Percentiles rank a stretch among this genome's conserved stretches.
These are phyloP conservation scores for Saccharomyces hybrid DNA, from an alignment of 1,139 yeast genomes.

Conservation along the genomic window DNA sequence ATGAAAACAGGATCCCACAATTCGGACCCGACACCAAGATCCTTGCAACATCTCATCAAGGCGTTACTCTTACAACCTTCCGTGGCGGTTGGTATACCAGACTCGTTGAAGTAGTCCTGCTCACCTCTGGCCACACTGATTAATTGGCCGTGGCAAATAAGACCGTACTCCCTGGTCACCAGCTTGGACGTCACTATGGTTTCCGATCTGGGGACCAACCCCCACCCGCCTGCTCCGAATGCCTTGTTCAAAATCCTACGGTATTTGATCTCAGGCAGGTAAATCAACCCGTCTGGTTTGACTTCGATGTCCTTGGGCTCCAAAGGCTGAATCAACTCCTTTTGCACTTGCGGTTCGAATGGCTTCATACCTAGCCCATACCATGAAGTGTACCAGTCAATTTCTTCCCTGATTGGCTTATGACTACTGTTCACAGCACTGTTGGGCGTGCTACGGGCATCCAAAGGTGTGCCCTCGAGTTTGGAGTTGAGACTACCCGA, in stretches of 20 bases:
- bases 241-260: constrained; percentile 81
- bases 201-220: constrained; percentile 87
- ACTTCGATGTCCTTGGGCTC: constrained; percentile 73
- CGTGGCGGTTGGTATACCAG: constrained; percentile 88
- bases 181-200: constrained; percentile 59
- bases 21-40: constrained; percentile 92
- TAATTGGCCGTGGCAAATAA: constrained; percentile 78
- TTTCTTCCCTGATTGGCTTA: constrained; percentile 1
- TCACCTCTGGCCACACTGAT: constrained; percentile 95
- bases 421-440: background rate
- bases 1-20: constrained; percentile 95
- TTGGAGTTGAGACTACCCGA: background rate
- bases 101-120: constrained; percentile 82
- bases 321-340: constrained; percentile 53
- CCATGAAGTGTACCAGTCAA: constrained; percentile 69
- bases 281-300: constrained; percentile 89
- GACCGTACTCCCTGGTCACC: constrained; percentile 83
- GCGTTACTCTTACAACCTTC: constrained; percentile 98
- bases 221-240: constrained; percentile 99
- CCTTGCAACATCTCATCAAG: constrained; percentile 95
- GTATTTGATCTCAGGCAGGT: constrained; percentile 90
- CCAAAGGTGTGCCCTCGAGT: background rate
- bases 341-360: constrained; percentile 54
- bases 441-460: background rate
- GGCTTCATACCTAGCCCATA: constrained; percentile 78